A percentile compares a stretch with the other conserved stretches of the same genome.
Conservation (phyloP, 306 rosid genomes). For the Begonia fuchsioides region DNA sequence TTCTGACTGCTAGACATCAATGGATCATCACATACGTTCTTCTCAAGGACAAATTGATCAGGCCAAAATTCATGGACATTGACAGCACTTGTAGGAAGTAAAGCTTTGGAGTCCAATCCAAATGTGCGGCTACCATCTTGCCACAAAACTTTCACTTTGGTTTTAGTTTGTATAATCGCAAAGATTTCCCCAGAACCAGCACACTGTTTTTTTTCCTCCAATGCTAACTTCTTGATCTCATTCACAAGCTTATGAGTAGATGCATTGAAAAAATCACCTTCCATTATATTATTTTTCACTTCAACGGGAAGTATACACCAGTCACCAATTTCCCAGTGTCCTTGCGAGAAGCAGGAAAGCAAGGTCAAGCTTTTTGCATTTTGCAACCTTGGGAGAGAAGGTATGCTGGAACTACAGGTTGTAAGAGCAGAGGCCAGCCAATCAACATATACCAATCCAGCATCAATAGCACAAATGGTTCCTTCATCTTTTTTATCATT, state of each 20-base stretch:
- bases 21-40: constrained; percentile 56
- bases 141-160: constrained; percentile 71
- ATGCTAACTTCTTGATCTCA: constrained; percentile 21
- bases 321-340: constrained; percentile 94
- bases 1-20: constrained; percentile 30
- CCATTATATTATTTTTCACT: constrained; percentile 18
- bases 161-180: constrained; percentile 60
- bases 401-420: constrained; percentile 22
- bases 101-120: constrained; percentile 46
- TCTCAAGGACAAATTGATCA: constrained; percentile 72
- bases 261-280: constrained; percentile 19
- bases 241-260: constrained; percentile 16
- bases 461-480: constrained; percentile 64
- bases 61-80: constrained; percentile 89
- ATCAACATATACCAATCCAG: constrained; percentile 57
- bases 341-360: constrained; percentile 67
- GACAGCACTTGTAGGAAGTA: constrained; percentile 51
- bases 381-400: constrained; percentile 49
- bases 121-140: constrained; percentile 58
- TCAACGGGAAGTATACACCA: constrained; percentile 60
- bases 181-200: constrained; percentile 35
- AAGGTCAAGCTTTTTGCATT: constrained; percentile 53
- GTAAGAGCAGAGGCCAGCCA: constrained; percentile 59
- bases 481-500: constrained; percentile 61
- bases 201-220: constrained; percentile 19